These are phyloP conservation scores for Pluteus cervinus DNA, from an alignment of 768 basidiomycete genomes.

Conservation along the genomic window DNA sequence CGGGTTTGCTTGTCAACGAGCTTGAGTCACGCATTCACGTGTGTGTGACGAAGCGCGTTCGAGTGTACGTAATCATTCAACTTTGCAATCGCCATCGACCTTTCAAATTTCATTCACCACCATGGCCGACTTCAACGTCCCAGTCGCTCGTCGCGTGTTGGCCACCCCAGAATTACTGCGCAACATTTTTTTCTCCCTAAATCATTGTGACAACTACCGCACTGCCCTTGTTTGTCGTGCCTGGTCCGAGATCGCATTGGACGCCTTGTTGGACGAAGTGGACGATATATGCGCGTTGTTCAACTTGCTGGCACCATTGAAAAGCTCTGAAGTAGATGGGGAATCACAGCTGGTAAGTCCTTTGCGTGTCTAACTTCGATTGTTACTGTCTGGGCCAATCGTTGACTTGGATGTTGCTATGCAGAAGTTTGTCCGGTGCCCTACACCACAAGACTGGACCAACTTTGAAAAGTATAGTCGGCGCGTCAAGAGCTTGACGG, in stretches of 20 bases:
- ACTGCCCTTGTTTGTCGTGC: conserved; percentile 51
- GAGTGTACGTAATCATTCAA: no score
- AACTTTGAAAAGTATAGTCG: conserved; percentile 47
- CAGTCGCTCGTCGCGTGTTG: conserved; percentile 37
- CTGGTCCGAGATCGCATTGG: conserved; percentile 55
- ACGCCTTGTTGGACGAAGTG: conserved; percentile 53
- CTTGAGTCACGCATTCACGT: no score
- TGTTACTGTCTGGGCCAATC: no score
- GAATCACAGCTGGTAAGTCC: conserved; percentile 15
- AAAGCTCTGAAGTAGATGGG: conserved; percentile 15
- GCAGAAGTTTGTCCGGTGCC: conserved; percentile 36
- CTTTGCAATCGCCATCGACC: no score
- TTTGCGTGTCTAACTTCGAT: neutral
- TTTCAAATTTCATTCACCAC: no score
- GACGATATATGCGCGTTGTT: conserved; percentile 40
- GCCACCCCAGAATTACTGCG: conserved; percentile 55
- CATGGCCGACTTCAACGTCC: no score
- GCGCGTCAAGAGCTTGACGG: conserved; percentile 33
- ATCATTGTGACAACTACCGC: conserved; percentile 28
- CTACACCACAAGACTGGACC: conserved; percentile 48
- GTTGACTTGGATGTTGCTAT: neutral
- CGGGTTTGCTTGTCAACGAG: no score
- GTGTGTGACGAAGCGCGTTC: no score
- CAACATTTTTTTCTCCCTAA: conserved; percentile 46
- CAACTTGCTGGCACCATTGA: conserved; percentile 40